Conservation (phyloP, 352 stramenopile genomes). For the Phytophthora pini region DNA sequence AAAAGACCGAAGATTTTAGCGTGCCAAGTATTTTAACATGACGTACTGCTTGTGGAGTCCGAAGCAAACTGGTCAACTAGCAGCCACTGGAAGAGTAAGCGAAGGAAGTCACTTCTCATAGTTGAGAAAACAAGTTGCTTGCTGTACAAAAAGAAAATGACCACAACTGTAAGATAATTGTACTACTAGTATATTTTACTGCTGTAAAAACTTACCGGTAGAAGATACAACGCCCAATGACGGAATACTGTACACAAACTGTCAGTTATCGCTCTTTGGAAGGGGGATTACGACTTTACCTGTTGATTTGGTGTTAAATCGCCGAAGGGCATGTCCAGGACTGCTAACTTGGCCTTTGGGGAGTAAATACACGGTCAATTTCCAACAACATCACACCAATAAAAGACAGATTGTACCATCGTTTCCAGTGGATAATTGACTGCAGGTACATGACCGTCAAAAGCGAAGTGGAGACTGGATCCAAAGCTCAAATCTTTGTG, state of each 20-base stretch:
- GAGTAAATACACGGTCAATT: not conserved
- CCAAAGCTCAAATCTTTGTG: slow-evolving; percentile 45
- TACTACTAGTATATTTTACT: too few species aligned
- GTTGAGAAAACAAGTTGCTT: slow-evolving; percentile 42
- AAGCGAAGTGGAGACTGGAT: slow-evolving; percentile 57
- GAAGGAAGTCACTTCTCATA: slow-evolving; percentile 40
- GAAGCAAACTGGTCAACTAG: slow-evolving; percentile 19
- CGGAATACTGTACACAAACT: slow-evolving; percentile 15
- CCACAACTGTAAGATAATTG: too few species aligned
- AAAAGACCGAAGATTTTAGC: not conserved
- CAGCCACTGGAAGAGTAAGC: slow-evolving; percentile 46
- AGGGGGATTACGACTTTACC: not conserved
- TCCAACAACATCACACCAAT: not conserved
- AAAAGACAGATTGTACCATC: slow-evolving; percentile 29
- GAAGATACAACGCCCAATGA: slow-evolving; percentile 31
- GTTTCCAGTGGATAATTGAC: slow-evolving; percentile 55
- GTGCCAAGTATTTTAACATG: not conserved
- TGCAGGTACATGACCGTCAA: slow-evolving; percentile 47
- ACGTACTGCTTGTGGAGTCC: slow-evolving; percentile 11
- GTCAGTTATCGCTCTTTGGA: slow-evolving; percentile 1
- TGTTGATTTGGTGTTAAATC: slow-evolving; percentile 8
- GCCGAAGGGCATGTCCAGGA: slow-evolving; percentile 20
- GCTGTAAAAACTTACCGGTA: slow-evolving; percentile 23
- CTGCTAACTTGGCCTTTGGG: slow-evolving; percentile 29
- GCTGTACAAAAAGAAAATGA: slow-evolving; percentile 9